A percentile compares a stretch with the other conserved stretches of the same genome.
Evolutionary conservation across 495 filamentous ascomycete genomes (phyloP).

Genomic region (Cairneyella variabilis): DNA sequence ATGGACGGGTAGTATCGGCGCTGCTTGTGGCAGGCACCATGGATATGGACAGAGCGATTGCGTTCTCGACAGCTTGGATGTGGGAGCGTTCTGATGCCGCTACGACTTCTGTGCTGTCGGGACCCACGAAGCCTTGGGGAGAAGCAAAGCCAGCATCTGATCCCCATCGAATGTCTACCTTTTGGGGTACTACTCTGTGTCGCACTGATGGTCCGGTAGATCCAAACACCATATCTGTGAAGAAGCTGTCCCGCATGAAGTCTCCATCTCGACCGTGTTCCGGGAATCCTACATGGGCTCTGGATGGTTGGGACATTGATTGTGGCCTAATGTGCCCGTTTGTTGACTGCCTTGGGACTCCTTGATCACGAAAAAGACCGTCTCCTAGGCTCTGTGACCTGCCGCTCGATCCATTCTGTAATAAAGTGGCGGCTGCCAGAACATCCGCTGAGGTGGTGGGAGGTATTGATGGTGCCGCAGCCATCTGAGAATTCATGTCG

Average conservation of each 20-base stretch:
- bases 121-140: slow-evolving; percentile 51
- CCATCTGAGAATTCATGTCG: slow-evolving; percentile 18
- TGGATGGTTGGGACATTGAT: slow-evolving; percentile 14
- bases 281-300: slow-evolving; percentile 3
- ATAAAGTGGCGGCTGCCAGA: slow-evolving; percentile 35
- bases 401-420: slow-evolving; percentile 27
- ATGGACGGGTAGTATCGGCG: slow-evolving; percentile 52
- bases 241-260: slow-evolving; percentile 25
- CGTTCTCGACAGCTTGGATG: slow-evolving; percentile 48
- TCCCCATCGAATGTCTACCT: slow-evolving; percentile 54
- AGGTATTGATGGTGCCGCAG: slow-evolving; percentile 21
- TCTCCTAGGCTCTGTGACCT: slow-evolving; percentile 18
- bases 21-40: slow-evolving; percentile 30
- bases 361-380: slow-evolving; percentile 7
- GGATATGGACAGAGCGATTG: slow-evolving; percentile 27
- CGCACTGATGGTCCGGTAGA: background rate
- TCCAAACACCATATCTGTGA: slow-evolving; percentile 38
- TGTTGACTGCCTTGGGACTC: slow-evolving; percentile 9
- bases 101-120: slow-evolving; percentile 49
- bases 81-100: slow-evolving; percentile 50
- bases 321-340: slow-evolving; percentile 18
- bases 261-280: slow-evolving; percentile 2
- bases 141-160: slow-evolving; percentile 59
- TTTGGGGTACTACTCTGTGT: slow-evolving; percentile 17
- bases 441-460: slow-evolving; percentile 38